These are phyloP conservation scores for Nicotiana obtusifolia DNA, from an alignment of 257 asterid genomes.

Conservation along the genomic window DNA sequence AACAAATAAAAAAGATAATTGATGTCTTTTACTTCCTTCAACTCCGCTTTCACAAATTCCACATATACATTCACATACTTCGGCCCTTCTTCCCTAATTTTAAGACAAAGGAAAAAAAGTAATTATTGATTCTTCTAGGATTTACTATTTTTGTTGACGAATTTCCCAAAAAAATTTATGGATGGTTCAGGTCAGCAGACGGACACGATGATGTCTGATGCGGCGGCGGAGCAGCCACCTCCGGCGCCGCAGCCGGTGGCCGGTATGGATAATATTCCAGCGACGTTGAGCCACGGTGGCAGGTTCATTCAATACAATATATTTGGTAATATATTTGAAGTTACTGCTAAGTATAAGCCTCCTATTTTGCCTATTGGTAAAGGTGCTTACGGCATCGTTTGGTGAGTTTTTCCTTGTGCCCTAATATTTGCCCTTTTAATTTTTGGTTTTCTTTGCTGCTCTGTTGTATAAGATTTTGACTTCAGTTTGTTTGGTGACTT, in stretches of 20 bases:
- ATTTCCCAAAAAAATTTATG: not conserved
- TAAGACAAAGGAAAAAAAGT: no score
- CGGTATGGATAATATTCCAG: conserved; percentile 18
- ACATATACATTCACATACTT: not conserved
- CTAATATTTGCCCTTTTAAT: not conserved
- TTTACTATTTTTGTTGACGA: not conserved
- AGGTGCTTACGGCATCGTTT: conserved; percentile 29
- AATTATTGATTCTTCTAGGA: not conserved
- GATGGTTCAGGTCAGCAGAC: conserved; percentile 18
- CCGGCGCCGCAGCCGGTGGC: not conserved
- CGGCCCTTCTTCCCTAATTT: no score
- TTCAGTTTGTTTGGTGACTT: conserved; percentile 18
- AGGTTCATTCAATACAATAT: conserved; percentile 25
- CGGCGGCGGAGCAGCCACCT: not conserved
- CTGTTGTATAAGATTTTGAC: not conserved
- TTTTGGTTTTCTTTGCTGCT: not conserved
- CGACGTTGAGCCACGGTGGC: conserved; percentile 21
- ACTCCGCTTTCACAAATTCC: not conserved
- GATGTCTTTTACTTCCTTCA: not conserved
- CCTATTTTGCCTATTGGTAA: conserved; percentile 28
- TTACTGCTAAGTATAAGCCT: conserved; percentile 24
- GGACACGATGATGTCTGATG: conserved; percentile 21
- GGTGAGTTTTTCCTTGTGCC: not conserved
- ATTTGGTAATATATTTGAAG: conserved; percentile 23
- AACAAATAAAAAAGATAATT: no score